Base-by-base conservation (phyloP, 2,329 filamentous ascomycete species). In the Fusarium beomiforme region DNA sequence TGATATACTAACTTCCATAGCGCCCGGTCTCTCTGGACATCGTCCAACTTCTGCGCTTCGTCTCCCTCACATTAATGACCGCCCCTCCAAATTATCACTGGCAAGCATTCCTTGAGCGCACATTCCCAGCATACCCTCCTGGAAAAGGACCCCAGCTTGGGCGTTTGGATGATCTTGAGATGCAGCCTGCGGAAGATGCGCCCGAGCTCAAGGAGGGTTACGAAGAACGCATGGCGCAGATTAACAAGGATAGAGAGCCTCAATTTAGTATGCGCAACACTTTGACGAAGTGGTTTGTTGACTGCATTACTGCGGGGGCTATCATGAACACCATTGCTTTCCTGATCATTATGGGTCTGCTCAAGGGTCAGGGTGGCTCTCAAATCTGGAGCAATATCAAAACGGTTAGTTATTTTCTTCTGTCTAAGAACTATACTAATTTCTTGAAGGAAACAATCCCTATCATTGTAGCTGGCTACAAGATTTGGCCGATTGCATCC, bases 51-150 rank as follows among this genome's bases (percentile, higher is more conserved):
- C 75, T 87, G 23, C 87, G 87, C 69, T 90, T 90, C 78, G 83
- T 87, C 41, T 79, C 84, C 39, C 83, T 87, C 56, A 82, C 86
- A 5, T 77, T 89, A 59, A 78, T 89, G 43, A 85, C 85, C 8
- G 83, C 87, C 3, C 88, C 88, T 10, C 84, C 88, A 54, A 89
- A 88, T 69, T 89, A 87, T 72, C 78, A 86, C 59, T 90, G 88
- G 88, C 87, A 90, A 71, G 83, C 85, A 59, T 83, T 83, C 33
- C 82, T 89, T 33, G 87, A 89, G 77, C 80, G 81, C 24, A 82
- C 77, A 13, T 88, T 88, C 59, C 87, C 88, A 1, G 86, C 85
- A 1, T 83, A 83, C 69, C 78, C 73, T 14, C n/a, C 67, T 0
- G 33, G 41, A 6, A 13, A 49, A 34, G 57, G 31, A 5, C 66